A percentile compares a stretch with the other conserved stretches of the same genome.
phyloP scores from a whole-genome alignment of 257 asterid genomes.

The Nemophila menziesii region DNA sequence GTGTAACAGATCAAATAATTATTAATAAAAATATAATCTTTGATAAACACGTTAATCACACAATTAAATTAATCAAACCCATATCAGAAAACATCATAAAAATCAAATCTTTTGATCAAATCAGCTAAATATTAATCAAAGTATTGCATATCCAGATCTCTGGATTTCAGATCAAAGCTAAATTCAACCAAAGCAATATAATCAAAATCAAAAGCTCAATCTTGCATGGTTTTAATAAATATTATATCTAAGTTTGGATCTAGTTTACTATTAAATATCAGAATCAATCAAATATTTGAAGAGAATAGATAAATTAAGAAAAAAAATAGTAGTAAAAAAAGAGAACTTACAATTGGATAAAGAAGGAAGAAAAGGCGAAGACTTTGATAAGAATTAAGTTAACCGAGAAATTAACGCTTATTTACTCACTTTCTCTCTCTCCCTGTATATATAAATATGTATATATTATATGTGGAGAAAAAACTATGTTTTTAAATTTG shows the following conservation, averaged over 20 bases:
- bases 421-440: constrained; percentile 20
- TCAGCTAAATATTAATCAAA: constrained; percentile 19
- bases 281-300: constrained; percentile 3
- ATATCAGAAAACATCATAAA: constrained; percentile 21
- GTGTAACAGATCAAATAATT: constrained; percentile 12
- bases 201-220: constrained; percentile 26
- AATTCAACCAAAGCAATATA: constrained; percentile 12
- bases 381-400: constrained; percentile 28
- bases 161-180: constrained; percentile 48
- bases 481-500: neutral
- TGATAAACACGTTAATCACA: constrained; percentile 6
- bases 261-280: constrained; percentile 11
- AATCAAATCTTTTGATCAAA: constrained; percentile 26
- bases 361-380: constrained; percentile 26
- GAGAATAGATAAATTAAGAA: neutral
- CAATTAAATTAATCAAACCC: constrained; percentile 24
- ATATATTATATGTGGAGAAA: neutral
- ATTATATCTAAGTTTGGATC: constrained; percentile 36
- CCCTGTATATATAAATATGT: constrained; percentile 15
- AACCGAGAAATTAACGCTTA: constrained; percentile 18
- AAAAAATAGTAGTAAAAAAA: constrained; percentile 5
- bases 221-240: constrained; percentile 29
- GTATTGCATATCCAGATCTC: constrained; percentile 40
- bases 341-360: constrained; percentile 59
- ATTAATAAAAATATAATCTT: constrained; percentile 20